Conservation (phyloP, 2,329 filamentous ascomycete species). For the Trichoderma endophyticum region DNA sequence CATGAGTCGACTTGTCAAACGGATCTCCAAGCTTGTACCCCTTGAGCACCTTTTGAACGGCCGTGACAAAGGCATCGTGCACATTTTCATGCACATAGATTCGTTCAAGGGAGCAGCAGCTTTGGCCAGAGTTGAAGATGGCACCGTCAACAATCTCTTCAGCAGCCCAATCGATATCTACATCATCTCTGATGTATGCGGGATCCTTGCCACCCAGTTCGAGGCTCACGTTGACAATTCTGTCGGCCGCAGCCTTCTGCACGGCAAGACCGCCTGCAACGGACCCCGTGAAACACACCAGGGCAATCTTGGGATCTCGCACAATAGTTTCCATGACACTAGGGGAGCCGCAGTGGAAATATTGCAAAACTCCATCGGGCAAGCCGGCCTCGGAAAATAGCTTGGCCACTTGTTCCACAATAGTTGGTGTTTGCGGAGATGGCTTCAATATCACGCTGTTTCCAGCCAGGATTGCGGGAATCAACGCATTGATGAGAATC, state of each 20-base stretch:
- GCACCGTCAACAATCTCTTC: constrained; percentile 93
- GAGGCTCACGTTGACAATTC: constrained; percentile 80
- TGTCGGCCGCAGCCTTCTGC: constrained; percentile 78
- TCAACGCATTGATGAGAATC: constrained; percentile 85
- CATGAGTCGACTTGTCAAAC: constrained; percentile 70
- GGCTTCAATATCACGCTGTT: constrained; percentile 94
- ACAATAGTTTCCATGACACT: constrained; percentile 74
- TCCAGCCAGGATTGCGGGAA: constrained; percentile 85
- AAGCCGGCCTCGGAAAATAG: constrained; percentile 79
- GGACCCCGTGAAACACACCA: constrained; percentile 92
- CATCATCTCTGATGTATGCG: constrained; percentile 81
- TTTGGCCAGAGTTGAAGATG: constrained; percentile 98
- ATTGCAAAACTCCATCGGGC: constrained; percentile 80
- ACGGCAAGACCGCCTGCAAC: constrained; percentile 83
- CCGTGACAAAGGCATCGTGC: constrained; percentile 77
- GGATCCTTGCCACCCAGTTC: constrained; percentile 95
- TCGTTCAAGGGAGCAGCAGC: constrained; percentile 88
- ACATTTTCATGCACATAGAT: constrained; percentile 86
- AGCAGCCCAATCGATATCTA: constrained; percentile 86
- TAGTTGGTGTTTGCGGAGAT: constrained; percentile 89
- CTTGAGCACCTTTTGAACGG: constrained; percentile 74
- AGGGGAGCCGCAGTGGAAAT: constrained; percentile 84
- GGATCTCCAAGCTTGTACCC: constrained; percentile 89
- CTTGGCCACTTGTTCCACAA: constrained; percentile 77
- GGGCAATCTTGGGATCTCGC: constrained; percentile 69